These are phyloP conservation scores for Breviolum minutum DNA, from an alignment of 73 alveolate genomes.

Conservation along the genomic window DNA sequence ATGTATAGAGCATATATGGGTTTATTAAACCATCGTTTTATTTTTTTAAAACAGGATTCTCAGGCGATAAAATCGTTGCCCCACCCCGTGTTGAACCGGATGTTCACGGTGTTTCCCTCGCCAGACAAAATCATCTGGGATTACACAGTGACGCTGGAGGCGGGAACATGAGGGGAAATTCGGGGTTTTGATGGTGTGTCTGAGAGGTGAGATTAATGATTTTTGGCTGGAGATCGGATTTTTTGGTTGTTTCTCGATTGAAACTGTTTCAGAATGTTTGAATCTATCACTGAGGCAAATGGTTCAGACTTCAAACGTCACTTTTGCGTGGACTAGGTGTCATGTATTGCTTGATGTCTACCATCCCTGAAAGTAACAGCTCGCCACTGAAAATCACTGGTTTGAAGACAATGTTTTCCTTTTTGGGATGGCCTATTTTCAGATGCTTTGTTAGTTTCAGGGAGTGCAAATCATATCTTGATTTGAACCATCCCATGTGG, in stretches of 20 bases:
- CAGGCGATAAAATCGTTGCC: not conserved
- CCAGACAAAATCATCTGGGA: constrained; percentile 85
- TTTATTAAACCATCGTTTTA: not conserved
- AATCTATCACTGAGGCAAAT: not conserved
- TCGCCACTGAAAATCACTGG: not conserved
- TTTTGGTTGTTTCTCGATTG: no score
- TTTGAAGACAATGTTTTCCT: not conserved
- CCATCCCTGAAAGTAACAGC: not conserved
- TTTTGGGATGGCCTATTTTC: not conserved
- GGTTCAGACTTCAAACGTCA: not conserved
- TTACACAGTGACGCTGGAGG: constrained; percentile 60
- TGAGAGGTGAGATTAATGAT: no score
- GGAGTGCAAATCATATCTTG: not conserved
- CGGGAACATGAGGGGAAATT: not conserved
- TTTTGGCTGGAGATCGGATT: no score
- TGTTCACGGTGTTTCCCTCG: not conserved
- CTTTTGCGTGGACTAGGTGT: no score
- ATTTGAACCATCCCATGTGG: not conserved
- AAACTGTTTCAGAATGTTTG: not conserved
- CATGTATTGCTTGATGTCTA: not conserved
- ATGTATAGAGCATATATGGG: no score
- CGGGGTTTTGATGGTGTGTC: not conserved
- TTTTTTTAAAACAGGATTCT: no score
- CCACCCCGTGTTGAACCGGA: not conserved
- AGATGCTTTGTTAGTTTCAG: not conserved